Evolutionary conservation across 1,284 basidiomycete species (phyloP), one percentile per base, ranked within the genome.

Genomic region (Xerocomus tenax): DNA sequence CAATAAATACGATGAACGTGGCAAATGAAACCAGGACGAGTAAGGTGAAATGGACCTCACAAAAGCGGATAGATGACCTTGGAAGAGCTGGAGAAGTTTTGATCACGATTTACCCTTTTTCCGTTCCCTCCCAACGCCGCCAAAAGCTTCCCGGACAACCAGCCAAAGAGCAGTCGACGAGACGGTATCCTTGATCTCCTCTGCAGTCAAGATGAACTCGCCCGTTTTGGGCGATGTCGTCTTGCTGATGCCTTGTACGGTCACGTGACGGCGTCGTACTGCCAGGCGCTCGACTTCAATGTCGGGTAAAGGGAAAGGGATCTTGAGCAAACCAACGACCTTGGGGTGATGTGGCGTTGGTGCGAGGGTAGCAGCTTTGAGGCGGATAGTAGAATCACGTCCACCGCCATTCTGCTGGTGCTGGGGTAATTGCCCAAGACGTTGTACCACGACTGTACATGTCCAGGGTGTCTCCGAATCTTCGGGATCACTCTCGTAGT

Each of bases 301-400:
- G 54, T 89, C 82, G 0, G 87, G 82, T 0, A 97, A 74, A 0
- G 87, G 84, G 66, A 84, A 91, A 8, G 93, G 92, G 44, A 96
- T 80, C 64, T 91, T 89, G 52, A 98, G 77, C 69, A 93, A 82
- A 30, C 84, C 87, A 26, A 98, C 87, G 16, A 98, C 85, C 65
- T 95, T 93, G 7, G 95, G 95, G 67, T 98, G 95, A 66, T 98
- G 92, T 15, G 93, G 94, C 1, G 93, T 93, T 6, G 94, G 95
- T 8, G 82, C 84, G 30, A 96, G 76, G 23, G 86, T 91, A 10
- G 83, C 92, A 9, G 87, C 76, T 62, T 86, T 86, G 43, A 83
- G 54, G 38, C 69, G 67, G 23, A 78, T 28, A 12, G 58, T 54
- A 15, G 62, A 46, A 19, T 56, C 52, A 46, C 48, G 54, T 12